Evolutionary conservation across 306 rosid species (phyloP).

Genomic region (Morella rubra): DNA sequence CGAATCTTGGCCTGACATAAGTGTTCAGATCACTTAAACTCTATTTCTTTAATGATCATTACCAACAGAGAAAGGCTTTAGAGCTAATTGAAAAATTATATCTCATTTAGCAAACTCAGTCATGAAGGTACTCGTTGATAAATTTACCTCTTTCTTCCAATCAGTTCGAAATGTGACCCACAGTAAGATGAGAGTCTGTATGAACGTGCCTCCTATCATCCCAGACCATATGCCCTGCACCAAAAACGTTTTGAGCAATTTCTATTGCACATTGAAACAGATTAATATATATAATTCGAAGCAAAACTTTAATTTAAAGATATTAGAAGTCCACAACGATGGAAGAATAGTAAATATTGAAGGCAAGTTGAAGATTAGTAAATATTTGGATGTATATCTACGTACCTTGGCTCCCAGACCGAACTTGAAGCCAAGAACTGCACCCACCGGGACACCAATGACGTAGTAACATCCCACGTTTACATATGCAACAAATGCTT

Average conservation of each 20-base stretch:
- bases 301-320: neutral
- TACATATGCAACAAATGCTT: constrained; percentile 55
- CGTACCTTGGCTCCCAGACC: constrained; percentile 39
- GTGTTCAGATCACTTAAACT: neutral
- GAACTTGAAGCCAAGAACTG: constrained; percentile 51
- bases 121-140: neutral
- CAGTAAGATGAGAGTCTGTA: constrained; percentile 43
- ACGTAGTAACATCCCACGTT: constrained; percentile 54
- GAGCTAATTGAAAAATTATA: too few relatives aligned
- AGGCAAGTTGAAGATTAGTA: neutral
- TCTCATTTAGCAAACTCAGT: too few relatives aligned
- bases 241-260: neutral
- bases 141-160: constrained; percentile 40
- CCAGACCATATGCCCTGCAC: constrained; percentile 52
- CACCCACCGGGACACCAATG: constrained; percentile 45
- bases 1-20: neutral
- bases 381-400: too few relatives aligned
- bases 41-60: neutral
- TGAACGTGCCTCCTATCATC: constrained; percentile 49
- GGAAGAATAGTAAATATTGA: too few relatives aligned
- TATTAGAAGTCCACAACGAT: too few relatives aligned
- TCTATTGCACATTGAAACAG: neutral
- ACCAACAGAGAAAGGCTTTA: neutral
- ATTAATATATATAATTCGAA: neutral
- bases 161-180: constrained; percentile 44